Percentiles rank a stretch among this genome's conserved stretches.
These are phyloP conservation scores for Euryodendron excelsum DNA, from an alignment of 148 eudicot species.

Conservation along the genomic window DNA sequence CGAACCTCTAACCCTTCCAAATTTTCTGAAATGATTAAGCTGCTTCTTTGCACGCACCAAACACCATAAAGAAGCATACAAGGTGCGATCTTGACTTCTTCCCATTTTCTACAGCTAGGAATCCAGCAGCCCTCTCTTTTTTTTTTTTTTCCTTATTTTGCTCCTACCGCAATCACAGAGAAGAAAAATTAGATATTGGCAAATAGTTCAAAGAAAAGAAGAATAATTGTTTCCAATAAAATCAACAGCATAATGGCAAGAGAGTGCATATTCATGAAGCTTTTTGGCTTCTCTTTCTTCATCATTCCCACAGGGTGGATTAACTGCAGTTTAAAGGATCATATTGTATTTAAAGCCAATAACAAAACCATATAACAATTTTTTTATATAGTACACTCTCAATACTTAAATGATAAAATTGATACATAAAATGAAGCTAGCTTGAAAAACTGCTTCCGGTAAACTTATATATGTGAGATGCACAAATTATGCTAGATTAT, in stretches of 20 bases:
- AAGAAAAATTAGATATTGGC: not conserved
- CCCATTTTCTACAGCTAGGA: not conserved
- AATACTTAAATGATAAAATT: too few species aligned
- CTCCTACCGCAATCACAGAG: not conserved
- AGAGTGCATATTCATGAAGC: not conserved
- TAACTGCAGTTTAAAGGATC: too few species aligned
- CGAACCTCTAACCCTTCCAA: slow-evolving; percentile 27
- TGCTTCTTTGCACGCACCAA: not conserved
- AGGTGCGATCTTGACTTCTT: slow-evolving; percentile 39
- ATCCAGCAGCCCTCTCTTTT: slow-evolving; percentile 3
- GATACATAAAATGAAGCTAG: too few species aligned
- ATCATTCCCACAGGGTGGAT: too few species aligned
- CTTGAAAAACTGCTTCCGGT: too few species aligned
- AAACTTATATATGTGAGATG: too few species aligned
- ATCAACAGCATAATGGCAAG: not conserved
- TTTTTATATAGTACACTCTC: too few species aligned
- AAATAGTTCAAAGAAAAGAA: not conserved
- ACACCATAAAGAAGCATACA: slow-evolving; percentile 5
- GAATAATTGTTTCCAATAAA: not conserved
- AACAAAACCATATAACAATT: too few species aligned
- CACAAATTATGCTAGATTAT: too few species aligned
- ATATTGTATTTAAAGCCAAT: too few species aligned
- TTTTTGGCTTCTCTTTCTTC: too few species aligned
- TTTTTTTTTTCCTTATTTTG: not conserved
- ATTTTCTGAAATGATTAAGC: not conserved